These are phyloP conservation scores for Narthecium ossifragum DNA, from an alignment of 106 monocot genomes.

Conservation along the genomic window DNA sequence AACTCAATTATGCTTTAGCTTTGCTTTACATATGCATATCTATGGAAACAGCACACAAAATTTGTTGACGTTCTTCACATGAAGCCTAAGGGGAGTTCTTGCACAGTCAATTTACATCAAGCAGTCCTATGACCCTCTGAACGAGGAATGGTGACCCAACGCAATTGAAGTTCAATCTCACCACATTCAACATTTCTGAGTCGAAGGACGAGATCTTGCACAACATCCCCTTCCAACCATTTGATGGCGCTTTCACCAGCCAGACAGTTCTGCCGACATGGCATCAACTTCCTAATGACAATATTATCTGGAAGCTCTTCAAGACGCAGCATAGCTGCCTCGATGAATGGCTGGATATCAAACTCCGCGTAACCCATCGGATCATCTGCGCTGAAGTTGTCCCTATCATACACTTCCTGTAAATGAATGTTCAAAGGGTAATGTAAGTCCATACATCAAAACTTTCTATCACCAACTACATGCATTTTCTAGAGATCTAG, in stretches of 20 bases:
- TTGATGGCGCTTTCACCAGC: conserved; percentile 48
- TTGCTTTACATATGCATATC: too few relatives aligned
- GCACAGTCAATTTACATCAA: too few relatives aligned
- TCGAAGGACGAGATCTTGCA: conserved; percentile 42
- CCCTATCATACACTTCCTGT: conserved; percentile 61
- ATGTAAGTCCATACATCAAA: too few relatives aligned
- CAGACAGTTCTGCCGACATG: conserved; percentile 37
- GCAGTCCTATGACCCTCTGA: too few relatives aligned
- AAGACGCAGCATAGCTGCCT: conserved; percentile 29
- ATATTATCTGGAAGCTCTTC: conserved; percentile 20
- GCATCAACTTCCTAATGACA: conserved; percentile 22
- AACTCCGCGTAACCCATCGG: conserved; percentile 57
- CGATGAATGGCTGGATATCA: conserved; percentile 39
- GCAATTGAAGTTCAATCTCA: conserved; percentile 46
- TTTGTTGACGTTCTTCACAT: too few relatives aligned
- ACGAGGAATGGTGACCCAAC: too few relatives aligned
- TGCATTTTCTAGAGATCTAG: too few relatives aligned
- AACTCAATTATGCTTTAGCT: too few relatives aligned
- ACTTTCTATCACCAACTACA: too few relatives aligned
- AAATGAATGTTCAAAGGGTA: background rate
- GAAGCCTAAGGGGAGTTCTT: too few relatives aligned
- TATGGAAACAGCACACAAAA: too few relatives aligned
- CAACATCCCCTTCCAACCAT: conserved; percentile 30
- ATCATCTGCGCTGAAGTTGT: conserved; percentile 45
- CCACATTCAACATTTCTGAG: conserved; percentile 49